Evolutionary conservation across 768 basidiomycete genomes (phyloP).

Genomic region (Boletus vinaceobasis): DNA sequence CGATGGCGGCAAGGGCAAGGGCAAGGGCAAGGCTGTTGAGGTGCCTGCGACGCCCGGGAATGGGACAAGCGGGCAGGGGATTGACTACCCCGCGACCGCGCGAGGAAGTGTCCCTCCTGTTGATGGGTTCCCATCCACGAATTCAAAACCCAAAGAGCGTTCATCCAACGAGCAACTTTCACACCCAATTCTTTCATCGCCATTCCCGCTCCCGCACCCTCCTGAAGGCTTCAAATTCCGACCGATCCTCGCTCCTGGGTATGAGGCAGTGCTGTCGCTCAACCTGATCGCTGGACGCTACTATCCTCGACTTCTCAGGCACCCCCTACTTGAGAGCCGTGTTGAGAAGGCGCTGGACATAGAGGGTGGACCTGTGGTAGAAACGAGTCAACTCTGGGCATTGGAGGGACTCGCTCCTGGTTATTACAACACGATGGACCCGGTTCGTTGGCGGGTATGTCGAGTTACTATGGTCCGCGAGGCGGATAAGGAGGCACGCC

Average conservation of each 20-base stretch:
- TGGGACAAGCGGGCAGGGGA: constrained; percentile 3
- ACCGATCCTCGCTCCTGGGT: constrained; percentile 55
- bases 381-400: constrained; percentile 58
- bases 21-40: constrained; percentile 34
- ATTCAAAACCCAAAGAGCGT: constrained; percentile 14
- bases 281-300: constrained; percentile 76
- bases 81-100: background rate
- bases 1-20: constrained; percentile 27
- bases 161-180: constrained; percentile 33
- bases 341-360: constrained; percentile 40
- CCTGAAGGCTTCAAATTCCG: constrained; percentile 71
- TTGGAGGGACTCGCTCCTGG: constrained; percentile 70
- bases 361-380: constrained; percentile 36
- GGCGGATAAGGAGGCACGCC: constrained; percentile 49
- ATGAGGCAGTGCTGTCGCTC: constrained; percentile 66
- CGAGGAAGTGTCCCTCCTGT: constrained; percentile 18
- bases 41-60: constrained; percentile 6
- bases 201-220: constrained; percentile 53
- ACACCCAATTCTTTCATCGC: constrained; percentile 31
- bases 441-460: constrained; percentile 50
- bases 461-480: constrained; percentile 60
- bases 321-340: constrained; percentile 51
- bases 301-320: constrained; percentile 67
- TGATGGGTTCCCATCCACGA: constrained; percentile 10
- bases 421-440: constrained; percentile 66